A percentile compares a stretch with the other conserved stretches of the same genome.
Conservation (phyloP, 2,329 filamentous ascomycete species). For the Aspergillus sp. region DNA sequence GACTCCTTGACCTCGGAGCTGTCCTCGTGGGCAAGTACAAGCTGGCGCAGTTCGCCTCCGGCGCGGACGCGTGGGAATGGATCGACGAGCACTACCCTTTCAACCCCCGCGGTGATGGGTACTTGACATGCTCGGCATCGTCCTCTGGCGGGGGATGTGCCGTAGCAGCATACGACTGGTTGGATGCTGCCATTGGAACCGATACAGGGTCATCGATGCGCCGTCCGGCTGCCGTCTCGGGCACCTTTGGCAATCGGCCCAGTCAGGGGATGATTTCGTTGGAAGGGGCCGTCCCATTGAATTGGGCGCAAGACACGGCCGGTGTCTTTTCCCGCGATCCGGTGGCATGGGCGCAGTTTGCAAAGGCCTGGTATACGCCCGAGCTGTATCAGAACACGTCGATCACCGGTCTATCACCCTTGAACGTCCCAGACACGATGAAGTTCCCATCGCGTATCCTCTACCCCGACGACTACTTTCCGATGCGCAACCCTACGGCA, state of each 20-base stretch:
- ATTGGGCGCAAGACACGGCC: conserved; percentile 41
- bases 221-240: conserved; percentile 45
- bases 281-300: conserved; percentile 44
- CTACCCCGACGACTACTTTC: conserved; percentile 18
- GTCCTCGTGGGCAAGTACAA: conserved; percentile 37
- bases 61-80: conserved; percentile 23
- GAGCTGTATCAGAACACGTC: conserved; percentile 6
- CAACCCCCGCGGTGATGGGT: conserved; percentile 39
- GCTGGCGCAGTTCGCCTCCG: conserved; percentile 34
- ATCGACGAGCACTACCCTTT: conserved; percentile 30
- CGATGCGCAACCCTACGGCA: conserved; percentile 19
- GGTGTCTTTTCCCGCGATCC: conserved; percentile 40
- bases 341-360: conserved; percentile 10
- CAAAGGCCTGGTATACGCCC: conserved; percentile 13
- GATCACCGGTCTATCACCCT: conserved; percentile 3
- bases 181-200: conserved; percentile 39
- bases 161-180: conserved; percentile 41
- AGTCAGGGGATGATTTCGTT: conserved; percentile 42
- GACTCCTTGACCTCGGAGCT: conserved; percentile 33
- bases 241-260: conserved; percentile 48
- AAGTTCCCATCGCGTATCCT: conserved; percentile 16
- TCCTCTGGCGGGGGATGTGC: conserved; percentile 33
- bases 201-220: conserved; percentile 50
- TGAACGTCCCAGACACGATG: conserved; percentile 1
- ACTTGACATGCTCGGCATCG: conserved; percentile 29